phyloP scores from a whole-genome alignment of 2,329 filamentous ascomycete species.

The Trichophyton equinum region DNA sequence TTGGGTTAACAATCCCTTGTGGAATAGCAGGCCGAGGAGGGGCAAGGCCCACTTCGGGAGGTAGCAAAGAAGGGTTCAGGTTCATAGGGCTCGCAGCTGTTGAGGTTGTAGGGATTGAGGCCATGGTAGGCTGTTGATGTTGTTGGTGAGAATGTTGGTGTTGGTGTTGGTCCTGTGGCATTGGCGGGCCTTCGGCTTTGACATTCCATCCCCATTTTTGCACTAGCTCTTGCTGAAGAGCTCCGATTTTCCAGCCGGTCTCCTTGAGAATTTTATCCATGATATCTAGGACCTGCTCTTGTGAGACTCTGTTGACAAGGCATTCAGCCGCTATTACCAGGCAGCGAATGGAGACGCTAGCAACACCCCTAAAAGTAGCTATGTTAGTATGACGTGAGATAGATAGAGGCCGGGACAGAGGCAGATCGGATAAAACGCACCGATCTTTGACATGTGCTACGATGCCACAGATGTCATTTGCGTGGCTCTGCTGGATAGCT shows the following conservation, averaged over 20 bases:
- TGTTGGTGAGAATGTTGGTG: conserved; percentile 4
- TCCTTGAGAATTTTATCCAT: conserved; percentile 62
- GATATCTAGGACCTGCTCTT: conserved; percentile 67
- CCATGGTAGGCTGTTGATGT: not conserved
- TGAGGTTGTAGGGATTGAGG: not conserved
- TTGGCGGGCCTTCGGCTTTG: conserved; percentile 7
- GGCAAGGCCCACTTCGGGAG: conserved; percentile 17
- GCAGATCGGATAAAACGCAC: conserved; percentile 23
- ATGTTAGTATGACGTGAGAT: not conserved
- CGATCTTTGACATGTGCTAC: conserved; percentile 71
- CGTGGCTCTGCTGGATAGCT: conserved; percentile 57
- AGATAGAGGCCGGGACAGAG: not conserved
- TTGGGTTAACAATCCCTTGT: conserved; percentile 52
- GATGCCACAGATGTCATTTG: conserved; percentile 79
- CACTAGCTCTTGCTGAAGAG: conserved; percentile 60
- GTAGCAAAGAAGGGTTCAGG: conserved; percentile 12
- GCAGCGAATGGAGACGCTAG: conserved; percentile 65
- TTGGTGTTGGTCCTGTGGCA: conserved; percentile 23
- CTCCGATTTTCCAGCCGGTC: conserved; percentile 65
- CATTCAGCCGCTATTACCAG: conserved; percentile 65
- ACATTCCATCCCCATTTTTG: conserved; percentile 64
- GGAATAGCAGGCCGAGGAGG: conserved; percentile 24
- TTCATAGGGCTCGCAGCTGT: conserved; percentile 6
- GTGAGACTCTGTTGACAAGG: conserved; percentile 55
- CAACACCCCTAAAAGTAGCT: conserved; percentile 45